Evolutionary conservation across 345 rosid genomes (phyloP).

Genomic region (Noccaea bulbosa): DNA sequence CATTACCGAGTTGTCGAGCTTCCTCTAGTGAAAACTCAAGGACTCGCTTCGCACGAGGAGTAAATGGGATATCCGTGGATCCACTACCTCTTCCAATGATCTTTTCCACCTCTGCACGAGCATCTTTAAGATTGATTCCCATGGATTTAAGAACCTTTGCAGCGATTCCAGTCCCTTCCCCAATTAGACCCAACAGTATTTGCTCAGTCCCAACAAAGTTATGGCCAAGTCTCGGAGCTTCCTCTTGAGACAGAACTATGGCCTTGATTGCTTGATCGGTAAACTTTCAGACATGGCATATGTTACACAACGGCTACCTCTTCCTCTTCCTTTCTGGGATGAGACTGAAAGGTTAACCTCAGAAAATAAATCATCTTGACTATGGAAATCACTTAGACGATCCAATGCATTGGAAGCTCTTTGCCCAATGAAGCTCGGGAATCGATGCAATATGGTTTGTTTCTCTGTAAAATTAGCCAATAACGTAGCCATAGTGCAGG

Average conservation of each 20-base stretch:
- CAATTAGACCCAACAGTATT: constrained; percentile 83
- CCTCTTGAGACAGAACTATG: constrained; percentile 95
- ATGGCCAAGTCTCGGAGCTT: constrained; percentile 94
- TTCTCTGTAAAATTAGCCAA: too few relatives aligned
- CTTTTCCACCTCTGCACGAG: constrained; percentile 94
- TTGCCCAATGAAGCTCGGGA: constrained; percentile 51
- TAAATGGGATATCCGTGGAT: constrained; percentile 92
- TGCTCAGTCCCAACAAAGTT: constrained; percentile 98
- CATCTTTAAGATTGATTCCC: constrained; percentile 96
- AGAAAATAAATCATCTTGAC: constrained; percentile 51
- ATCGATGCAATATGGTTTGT: too few relatives aligned
- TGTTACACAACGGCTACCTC: constrained; percentile 52
- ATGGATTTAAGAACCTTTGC: constrained; percentile 94
- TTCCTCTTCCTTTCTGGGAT: constrained; percentile 45
- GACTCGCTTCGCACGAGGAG: constrained; percentile 97
- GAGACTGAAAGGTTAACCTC: constrained; percentile 50
- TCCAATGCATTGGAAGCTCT: constrained; percentile 59
- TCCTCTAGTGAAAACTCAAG: constrained; percentile 91
- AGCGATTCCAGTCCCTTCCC: constrained; percentile 96
- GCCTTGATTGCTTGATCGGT: constrained; percentile 96
- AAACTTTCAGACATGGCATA: constrained; percentile 94
- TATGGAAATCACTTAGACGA: constrained; percentile 34
- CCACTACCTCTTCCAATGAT: constrained; percentile 98
- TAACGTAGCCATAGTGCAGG: too few relatives aligned
- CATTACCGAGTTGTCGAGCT: constrained; percentile 89